Conservation (phyloP, 2,329 filamentous ascomycete species). For the Monilinia aucupariae region DNA sequence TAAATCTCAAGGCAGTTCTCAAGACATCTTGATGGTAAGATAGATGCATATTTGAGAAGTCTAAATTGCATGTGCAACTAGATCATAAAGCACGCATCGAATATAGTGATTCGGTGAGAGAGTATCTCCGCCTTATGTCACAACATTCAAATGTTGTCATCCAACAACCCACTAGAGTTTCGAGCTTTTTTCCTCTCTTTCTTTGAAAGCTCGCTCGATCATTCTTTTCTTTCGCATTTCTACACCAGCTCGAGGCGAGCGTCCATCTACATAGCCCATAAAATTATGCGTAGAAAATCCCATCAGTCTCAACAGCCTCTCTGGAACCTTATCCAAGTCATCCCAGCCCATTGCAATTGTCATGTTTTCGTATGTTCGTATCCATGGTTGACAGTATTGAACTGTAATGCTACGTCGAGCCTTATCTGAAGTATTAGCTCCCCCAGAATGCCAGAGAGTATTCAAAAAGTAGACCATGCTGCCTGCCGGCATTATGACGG, state of each 20-base stretch:
- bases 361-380: slow-evolving; percentile 38
- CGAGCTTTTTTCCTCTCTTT: slow-evolving; percentile 11
- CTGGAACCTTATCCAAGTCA: slow-evolving; percentile 29
- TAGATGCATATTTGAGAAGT: neutral
- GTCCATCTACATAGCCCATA: slow-evolving; percentile 33
- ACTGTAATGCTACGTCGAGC: slow-evolving; percentile 29
- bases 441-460: slow-evolving; percentile 32
- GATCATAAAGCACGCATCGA: neutral
- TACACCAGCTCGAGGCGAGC: slow-evolving; percentile 28
- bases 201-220: slow-evolving; percentile 28
- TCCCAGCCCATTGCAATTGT: slow-evolving; percentile 36
- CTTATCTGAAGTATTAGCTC: slow-evolving; percentile 26
- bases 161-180: neutral
- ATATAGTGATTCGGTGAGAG: neutral
- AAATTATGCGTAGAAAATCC: slow-evolving; percentile 32
- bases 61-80: neutral
- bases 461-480: slow-evolving; percentile 33
- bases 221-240: slow-evolving; percentile 33
- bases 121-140: neutral
- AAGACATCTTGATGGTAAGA: neutral
- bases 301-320: slow-evolving; percentile 28
- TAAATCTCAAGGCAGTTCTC: neutral
- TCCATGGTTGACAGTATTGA: slow-evolving; percentile 36
- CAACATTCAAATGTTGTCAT: neutral
- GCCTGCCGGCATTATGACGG: slow-evolving; percentile 32